These are phyloP conservation scores for Colletotrichum cereale DNA, from an alignment of 2,329 filamentous ascomycete genomes.

Conservation along the genomic window DNA sequence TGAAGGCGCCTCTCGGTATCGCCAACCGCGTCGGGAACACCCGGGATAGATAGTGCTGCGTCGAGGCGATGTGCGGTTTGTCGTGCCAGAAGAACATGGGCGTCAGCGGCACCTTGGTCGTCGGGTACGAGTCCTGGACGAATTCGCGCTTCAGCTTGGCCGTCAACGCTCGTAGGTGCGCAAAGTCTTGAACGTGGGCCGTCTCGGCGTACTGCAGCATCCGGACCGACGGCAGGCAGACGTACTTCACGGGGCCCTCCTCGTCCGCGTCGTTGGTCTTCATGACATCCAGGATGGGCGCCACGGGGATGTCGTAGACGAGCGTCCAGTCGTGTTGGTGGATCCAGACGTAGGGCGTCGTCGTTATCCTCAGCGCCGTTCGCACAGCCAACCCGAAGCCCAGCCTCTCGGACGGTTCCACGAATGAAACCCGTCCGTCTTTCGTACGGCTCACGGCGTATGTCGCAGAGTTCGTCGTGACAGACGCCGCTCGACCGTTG, in stretches of 20 bases:
- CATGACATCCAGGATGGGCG: constrained; percentile 61
- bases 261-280: constrained; percentile 47
- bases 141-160: constrained; percentile 57
- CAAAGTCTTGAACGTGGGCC: constrained; percentile 58
- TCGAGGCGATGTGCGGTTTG: constrained; percentile 66
- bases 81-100: constrained; percentile 72
- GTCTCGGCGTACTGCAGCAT: constrained; percentile 65
- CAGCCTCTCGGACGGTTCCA: constrained; percentile 60
- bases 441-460: constrained; percentile 52
- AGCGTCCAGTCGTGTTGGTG: constrained; percentile 70
- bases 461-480: neutral
- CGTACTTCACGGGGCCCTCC: constrained; percentile 60
- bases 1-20: constrained; percentile 65
- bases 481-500: constrained; percentile 8
- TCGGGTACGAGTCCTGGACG: constrained; percentile 9
- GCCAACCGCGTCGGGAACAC: constrained; percentile 65
- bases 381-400: constrained; percentile 68
- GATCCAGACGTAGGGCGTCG: constrained; percentile 67
- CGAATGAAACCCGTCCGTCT: constrained; percentile 58
- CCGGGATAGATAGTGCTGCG: constrained; percentile 61
- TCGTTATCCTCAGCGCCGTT: constrained; percentile 59
- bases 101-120: constrained; percentile 58
- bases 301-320: constrained; percentile 58
- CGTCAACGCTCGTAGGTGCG: constrained; percentile 57
- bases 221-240: constrained; percentile 65